phyloP scores from a whole-genome alignment of 257 asterid species.

The Handroanthus guayacan region DNA sequence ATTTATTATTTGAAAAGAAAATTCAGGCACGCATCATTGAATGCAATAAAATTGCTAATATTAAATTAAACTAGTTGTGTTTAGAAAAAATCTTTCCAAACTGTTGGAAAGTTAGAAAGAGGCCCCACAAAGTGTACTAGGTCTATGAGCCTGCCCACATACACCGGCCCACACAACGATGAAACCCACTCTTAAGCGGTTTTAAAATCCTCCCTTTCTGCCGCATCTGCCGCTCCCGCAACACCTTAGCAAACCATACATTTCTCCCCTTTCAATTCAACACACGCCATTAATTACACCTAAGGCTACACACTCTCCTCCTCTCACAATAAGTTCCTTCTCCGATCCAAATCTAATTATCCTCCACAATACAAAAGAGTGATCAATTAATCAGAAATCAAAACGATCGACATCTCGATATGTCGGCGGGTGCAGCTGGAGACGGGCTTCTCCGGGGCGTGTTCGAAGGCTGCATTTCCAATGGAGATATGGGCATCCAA shows the following conservation, averaged over 20 bases:
- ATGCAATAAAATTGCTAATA: no score
- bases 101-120: no score
- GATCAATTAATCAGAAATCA: not conserved
- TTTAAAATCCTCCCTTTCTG: not conserved
- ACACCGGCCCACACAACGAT: not conserved
- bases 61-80: no score
- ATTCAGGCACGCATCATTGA: no score
- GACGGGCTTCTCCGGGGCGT: conserved; percentile 57
- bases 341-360: no score
- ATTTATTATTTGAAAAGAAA: no score
- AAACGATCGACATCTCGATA: conserved; percentile 36
- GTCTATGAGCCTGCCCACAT: not conserved
- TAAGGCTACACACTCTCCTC: not conserved
- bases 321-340: no score
- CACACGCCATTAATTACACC: conserved; percentile 1
- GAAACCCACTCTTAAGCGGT: no score
- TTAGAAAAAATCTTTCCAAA: no score
- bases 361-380: no score
- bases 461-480: conserved; percentile 58
- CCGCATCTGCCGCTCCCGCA: not conserved
- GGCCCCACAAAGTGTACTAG: not conserved
- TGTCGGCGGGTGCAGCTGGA: conserved; percentile 60
- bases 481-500: conserved; percentile 41
- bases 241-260: not conserved
- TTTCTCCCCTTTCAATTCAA: not conserved